phyloP scores from a whole-genome alignment of 129 eudicot species.

The Cynara cardunculus region DNA sequence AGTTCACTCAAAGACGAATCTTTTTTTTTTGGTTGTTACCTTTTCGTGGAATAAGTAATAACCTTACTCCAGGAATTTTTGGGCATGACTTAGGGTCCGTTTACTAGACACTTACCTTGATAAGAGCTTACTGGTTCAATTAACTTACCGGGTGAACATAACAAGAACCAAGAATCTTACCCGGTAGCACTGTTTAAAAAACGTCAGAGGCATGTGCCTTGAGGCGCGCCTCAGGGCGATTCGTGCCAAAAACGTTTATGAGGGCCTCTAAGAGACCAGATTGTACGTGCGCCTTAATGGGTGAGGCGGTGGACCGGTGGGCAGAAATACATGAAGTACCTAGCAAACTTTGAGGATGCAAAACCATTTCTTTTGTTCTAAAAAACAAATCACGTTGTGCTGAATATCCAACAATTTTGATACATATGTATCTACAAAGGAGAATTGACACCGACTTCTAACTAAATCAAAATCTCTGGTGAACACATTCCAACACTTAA shows the following conservation, averaged over 20 bases:
- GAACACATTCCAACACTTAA: background rate
- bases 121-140: too few relatives aligned
- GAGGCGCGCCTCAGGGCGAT: too few relatives aligned
- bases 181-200: too few relatives aligned
- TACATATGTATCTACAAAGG: background rate
- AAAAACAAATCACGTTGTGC: background rate
- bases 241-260: too few relatives aligned
- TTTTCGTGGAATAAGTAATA: background rate
- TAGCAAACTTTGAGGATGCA: background rate
- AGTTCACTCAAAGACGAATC: background rate
- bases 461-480: background rate
- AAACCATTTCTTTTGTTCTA: background rate
- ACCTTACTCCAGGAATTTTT: conserved; percentile 1
- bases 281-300: too few relatives aligned
- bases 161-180: too few relatives aligned
- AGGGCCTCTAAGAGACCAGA: too few relatives aligned
- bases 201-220: too few relatives aligned
- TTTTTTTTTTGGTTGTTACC: background rate
- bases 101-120: too few relatives aligned
- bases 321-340: background rate
- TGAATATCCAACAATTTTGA: background rate
- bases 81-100: background rate
- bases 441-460: background rate
- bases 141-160: too few relatives aligned
- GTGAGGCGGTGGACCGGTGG: too few relatives aligned